Evolutionary conservation across 768 basidiomycete species (phyloP).

Genomic region (Tricholoma sp.): DNA sequence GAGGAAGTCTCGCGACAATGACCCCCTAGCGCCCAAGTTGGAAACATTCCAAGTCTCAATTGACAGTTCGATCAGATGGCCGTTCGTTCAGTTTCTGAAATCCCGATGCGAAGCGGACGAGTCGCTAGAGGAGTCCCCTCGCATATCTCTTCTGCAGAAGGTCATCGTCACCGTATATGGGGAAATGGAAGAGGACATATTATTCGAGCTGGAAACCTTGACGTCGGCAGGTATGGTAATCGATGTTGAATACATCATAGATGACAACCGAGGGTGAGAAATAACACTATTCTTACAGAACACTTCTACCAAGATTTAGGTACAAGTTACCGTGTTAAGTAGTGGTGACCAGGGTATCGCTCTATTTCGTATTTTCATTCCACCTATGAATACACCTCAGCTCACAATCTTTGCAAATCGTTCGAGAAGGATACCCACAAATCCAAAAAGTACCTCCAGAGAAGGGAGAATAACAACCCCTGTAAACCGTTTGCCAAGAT

Average conservation of each 20-base stretch:
- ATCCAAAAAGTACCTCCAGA: constrained; percentile 91
- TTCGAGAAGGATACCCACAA: constrained; percentile 47
- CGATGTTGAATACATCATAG: constrained; percentile 2
- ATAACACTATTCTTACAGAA: not conserved
- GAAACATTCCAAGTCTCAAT: constrained; percentile 33
- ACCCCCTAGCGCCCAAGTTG: constrained; percentile 26
- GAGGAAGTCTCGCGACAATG: constrained; percentile 21
- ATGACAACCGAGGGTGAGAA: not conserved
- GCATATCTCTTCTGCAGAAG: constrained; percentile 7
- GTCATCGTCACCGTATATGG: constrained; percentile 11
- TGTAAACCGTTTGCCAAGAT: constrained; percentile 90
- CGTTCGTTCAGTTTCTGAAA: constrained; percentile 32
- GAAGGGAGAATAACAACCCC: constrained; percentile 83
- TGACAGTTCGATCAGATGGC: constrained; percentile 24
- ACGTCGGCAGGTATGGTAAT: constrained; percentile 16
- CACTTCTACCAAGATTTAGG: not conserved
- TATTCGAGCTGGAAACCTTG: constrained; percentile 13
- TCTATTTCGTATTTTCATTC: constrained; percentile 14
- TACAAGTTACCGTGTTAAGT: not conserved
- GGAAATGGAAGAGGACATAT: constrained; percentile 13
- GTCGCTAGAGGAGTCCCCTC: not conserved
- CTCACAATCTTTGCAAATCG: not conserved
- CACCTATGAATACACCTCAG: constrained; percentile 3
- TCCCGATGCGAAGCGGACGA: constrained; percentile 18
- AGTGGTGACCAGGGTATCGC: not conserved